These are phyloP conservation scores for Pichia manshurica DNA, from an alignment of 805 yeast genomes.

Conservation along the genomic window DNA sequence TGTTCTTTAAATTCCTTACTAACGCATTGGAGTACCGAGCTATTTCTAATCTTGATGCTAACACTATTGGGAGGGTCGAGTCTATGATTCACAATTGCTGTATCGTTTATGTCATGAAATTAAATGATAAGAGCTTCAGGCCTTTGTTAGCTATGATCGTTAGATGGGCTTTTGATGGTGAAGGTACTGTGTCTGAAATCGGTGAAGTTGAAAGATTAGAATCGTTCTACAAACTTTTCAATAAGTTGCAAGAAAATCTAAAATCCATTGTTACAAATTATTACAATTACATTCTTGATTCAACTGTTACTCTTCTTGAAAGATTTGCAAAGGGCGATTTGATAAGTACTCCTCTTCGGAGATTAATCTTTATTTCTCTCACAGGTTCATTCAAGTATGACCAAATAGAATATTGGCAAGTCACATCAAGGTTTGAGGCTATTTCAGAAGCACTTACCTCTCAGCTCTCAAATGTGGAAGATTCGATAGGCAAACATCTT, in stretches of 20 bases:
- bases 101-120: slow-evolving; percentile 73
- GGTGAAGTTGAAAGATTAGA: slow-evolving; percentile 52
- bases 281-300: slow-evolving; percentile 77
- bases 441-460: slow-evolving; percentile 55
- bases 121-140: slow-evolving; percentile 89
- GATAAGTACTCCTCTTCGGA: slow-evolving; percentile 51
- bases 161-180: slow-evolving; percentile 90
- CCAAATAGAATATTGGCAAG: slow-evolving; percentile 92
- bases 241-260: slow-evolving; percentile 74
- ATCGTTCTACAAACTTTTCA: slow-evolving; percentile 82
- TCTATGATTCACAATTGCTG: slow-evolving; percentile 68
- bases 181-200: slow-evolving; percentile 45
- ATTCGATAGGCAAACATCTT: slow-evolving; percentile 68
- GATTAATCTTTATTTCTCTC: slow-evolving; percentile 67
- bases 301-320: slow-evolving; percentile 52
- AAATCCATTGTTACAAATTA: slow-evolving; percentile 85
- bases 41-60: slow-evolving; percentile 52
- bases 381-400: slow-evolving; percentile 81
- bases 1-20: slow-evolving; percentile 63
- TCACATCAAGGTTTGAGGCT: slow-evolving; percentile 74
- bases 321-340: slow-evolving; percentile 41
- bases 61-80: slow-evolving; percentile 77
- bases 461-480: slow-evolving; percentile 67
- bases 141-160: slow-evolving; percentile 83
- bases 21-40: slow-evolving; percentile 68